Evolutionary conservation across 805 yeast genomes (phyloP).

Genomic region (Lipomyces yamadae): DNA sequence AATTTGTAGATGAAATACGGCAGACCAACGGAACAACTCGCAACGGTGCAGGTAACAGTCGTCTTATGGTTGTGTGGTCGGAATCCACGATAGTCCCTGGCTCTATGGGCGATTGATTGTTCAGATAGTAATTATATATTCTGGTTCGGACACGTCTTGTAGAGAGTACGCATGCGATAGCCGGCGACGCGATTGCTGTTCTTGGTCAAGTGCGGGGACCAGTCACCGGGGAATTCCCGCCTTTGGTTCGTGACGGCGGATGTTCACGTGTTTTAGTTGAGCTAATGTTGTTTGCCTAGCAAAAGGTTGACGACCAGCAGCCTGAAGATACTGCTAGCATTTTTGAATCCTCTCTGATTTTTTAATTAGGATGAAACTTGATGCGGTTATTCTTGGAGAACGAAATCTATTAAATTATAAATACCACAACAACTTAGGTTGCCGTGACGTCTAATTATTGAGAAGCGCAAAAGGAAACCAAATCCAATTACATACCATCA

Average conservation of each 20-base stretch:
- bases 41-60: no score
- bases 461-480: not conserved
- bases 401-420: not conserved
- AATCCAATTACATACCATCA: not conserved
- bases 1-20: no score
- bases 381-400: no score
- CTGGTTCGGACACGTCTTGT: slow-evolving; percentile 22
- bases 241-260: slow-evolving; percentile 46
- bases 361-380: slow-evolving; percentile 20
- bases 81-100: no score
- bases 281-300: slow-evolving; percentile 47
- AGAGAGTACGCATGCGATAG: slow-evolving; percentile 45
- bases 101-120: no score
- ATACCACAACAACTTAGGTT: not conserved
- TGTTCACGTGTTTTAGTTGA: slow-evolving; percentile 47
- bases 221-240: slow-evolving; percentile 47
- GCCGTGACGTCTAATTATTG: not conserved
- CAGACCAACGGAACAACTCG: no score
- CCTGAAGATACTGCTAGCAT: slow-evolving; percentile 42
- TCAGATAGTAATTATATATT: no score
- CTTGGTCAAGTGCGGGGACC: slow-evolving; percentile 46
- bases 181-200: slow-evolving; percentile 47
- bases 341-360: slow-evolving; percentile 41
- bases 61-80: no score
- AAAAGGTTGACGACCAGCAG: slow-evolving; percentile 42